These are phyloP conservation scores for Persicaria tinctoria DNA, from an alignment of 148 eudicot species.

Conservation along the genomic window DNA sequence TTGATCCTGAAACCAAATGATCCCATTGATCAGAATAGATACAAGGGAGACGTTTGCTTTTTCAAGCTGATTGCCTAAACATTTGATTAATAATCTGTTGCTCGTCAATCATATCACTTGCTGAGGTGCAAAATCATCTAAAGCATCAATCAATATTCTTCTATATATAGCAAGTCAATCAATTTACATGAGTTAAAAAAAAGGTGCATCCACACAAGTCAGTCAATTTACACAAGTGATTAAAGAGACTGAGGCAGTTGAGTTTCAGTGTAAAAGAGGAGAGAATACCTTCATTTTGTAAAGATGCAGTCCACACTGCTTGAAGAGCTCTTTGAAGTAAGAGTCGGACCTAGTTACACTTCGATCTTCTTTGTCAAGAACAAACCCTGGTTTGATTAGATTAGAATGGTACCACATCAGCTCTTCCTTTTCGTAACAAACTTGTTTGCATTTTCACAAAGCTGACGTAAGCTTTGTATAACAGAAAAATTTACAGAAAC, in stretches of 20 bases:
- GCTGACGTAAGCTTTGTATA: background rate
- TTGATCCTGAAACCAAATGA: slow-evolving; percentile 50
- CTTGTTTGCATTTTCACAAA: background rate
- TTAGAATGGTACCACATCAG: background rate
- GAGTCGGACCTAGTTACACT: slow-evolving; percentile 83
- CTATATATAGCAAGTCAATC: background rate
- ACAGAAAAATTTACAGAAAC: background rate
- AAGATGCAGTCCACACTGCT: slow-evolving; percentile 52
- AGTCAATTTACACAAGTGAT: background rate
- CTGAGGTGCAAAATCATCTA: no score
- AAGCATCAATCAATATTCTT: no score
- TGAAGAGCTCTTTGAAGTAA: slow-evolving; percentile 76
- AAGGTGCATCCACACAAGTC: background rate
- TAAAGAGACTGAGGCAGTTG: background rate
- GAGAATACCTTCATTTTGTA: slow-evolving; percentile 58
- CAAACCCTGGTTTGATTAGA: slow-evolving; percentile 48
- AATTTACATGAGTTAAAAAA: background rate
- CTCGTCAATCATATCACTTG: background rate
- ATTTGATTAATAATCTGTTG: background rate
- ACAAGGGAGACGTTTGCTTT: background rate
- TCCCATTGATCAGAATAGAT: background rate
- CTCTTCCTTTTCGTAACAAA: background rate
- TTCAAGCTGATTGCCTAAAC: background rate
- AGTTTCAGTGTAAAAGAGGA: background rate
- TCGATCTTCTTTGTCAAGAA: slow-evolving; percentile 82